These are phyloP conservation scores for Volvox carteri DNA, from an alignment of 163 green algal species.

Conservation along the genomic window DNA sequence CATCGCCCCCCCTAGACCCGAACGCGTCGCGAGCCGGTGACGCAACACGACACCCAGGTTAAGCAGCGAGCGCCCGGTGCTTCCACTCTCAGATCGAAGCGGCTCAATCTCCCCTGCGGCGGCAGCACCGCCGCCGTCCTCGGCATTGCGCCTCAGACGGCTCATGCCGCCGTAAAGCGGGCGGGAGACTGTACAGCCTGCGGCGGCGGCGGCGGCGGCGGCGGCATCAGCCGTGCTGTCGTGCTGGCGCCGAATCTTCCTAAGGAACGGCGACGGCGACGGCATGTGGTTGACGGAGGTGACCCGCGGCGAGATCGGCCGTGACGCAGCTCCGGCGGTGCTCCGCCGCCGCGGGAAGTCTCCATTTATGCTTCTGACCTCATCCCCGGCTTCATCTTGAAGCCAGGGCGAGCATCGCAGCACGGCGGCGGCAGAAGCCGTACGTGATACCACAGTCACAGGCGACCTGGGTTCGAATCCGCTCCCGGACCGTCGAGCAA, in stretches of 20 bases:
- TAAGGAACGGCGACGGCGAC: neutral
- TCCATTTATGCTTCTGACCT: neutral
- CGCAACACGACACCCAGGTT: conserved; percentile 4
- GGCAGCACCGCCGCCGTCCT: neutral
- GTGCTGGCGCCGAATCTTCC: conserved; percentile 1
- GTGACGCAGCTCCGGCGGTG: neutral
- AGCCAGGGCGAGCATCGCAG: neutral
- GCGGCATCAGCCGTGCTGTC: neutral
- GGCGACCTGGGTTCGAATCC: no score
- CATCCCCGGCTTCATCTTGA: neutral
- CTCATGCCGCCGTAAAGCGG: neutral
- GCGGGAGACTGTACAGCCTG: neutral
- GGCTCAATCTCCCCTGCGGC: neutral
- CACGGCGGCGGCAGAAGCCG: neutral
- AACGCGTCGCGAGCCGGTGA: neutral
- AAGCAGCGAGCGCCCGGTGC: neutral
- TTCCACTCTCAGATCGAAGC: neutral
- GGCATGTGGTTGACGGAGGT: conserved; percentile 23
- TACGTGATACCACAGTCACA: no score
- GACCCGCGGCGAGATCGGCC: neutral
- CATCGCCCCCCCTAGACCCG: neutral
- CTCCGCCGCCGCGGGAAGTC: neutral
- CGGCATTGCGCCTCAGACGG: neutral
- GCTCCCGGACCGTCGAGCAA: no score
- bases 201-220: no score